Conservation (phyloP, 2,329 filamentous ascomycete genomes). For the Neurospora sp. region DNA sequence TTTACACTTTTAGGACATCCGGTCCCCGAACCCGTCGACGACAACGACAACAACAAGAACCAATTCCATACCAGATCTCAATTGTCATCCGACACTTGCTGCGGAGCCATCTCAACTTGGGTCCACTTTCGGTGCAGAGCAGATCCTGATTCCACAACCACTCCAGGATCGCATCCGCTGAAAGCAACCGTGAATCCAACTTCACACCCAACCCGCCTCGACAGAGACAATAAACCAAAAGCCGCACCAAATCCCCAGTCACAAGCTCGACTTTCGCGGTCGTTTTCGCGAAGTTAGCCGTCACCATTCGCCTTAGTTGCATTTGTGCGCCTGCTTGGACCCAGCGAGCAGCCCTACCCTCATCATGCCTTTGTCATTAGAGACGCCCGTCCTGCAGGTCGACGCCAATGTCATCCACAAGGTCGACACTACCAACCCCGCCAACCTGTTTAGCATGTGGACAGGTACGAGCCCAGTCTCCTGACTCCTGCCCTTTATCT, state of each 20-base stretch:
- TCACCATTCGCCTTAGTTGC: conserved; percentile 15
- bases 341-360: conserved; percentile 24
- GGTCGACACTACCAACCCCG: conserved; percentile 84
- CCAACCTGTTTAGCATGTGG: conserved; percentile 95
- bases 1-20: not conserved
- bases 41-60: conserved; percentile 5
- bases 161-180: conserved; percentile 9
- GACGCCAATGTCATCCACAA: conserved; percentile 88
- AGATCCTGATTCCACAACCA: conserved; percentile 8
- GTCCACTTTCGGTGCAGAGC: conserved; percentile 16
- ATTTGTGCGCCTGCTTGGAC: conserved; percentile 22
- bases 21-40: conserved; percentile 4
- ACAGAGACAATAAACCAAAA: not conserved
- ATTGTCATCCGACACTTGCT: conserved; percentile 1
- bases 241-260: not conserved
- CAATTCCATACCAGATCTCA: conserved; percentile 1
- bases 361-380: conserved; percentile 73
- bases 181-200: not conserved
- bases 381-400: conserved; percentile 80
- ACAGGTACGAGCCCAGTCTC: conserved; percentile 52
- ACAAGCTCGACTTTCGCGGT: conserved; percentile 14
- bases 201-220: not conserved
- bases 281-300: conserved; percentile 14
- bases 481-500: not conserved
- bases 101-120: not conserved